These are phyloP conservation scores for Wickerhamomyces silvicola DNA, from an alignment of 805 yeast species.

Conservation along the genomic window DNA sequence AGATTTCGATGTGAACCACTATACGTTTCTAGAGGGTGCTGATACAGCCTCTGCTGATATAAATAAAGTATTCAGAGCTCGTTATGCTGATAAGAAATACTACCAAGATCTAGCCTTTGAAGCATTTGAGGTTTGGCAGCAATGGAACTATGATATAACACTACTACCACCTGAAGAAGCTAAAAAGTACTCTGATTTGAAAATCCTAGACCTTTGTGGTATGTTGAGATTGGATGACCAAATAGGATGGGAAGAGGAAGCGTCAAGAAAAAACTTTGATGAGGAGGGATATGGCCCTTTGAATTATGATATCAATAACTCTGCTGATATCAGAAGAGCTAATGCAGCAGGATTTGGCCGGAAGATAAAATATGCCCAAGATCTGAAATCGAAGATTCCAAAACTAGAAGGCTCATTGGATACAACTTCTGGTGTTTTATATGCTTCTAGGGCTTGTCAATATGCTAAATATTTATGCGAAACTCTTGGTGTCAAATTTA, in stretches of 20 bases:
- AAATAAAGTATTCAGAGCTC: constrained; percentile 33
- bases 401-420: constrained; percentile 22
- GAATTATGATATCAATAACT: constrained; percentile 23
- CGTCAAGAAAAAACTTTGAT: constrained; percentile 7
- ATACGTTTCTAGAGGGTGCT: constrained; percentile 30
- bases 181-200: neutral
- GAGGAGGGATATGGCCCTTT: constrained; percentile 8
- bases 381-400: constrained; percentile 8
- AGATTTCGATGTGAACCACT: constrained; percentile 23
- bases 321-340: constrained; percentile 27
- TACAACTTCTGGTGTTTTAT: constrained; percentile 27
- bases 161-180: neutral
- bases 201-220: constrained; percentile 3
- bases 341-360: constrained; percentile 22
- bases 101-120: constrained; percentile 23
- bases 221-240: constrained; percentile 4
- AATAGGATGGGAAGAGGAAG: too few relatives aligned
- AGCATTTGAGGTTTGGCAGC: constrained; percentile 7
- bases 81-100: constrained; percentile 29
- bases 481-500: constrained; percentile 28
- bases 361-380: constrained; percentile 18
- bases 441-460: constrained; percentile 28
- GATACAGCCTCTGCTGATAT: constrained; percentile 37
- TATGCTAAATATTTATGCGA: constrained; percentile 24
- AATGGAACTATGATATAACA: constrained; percentile 2